Conservation (phyloP, 257 asterid genomes). For the Parsonsia alboflavescens region DNA sequence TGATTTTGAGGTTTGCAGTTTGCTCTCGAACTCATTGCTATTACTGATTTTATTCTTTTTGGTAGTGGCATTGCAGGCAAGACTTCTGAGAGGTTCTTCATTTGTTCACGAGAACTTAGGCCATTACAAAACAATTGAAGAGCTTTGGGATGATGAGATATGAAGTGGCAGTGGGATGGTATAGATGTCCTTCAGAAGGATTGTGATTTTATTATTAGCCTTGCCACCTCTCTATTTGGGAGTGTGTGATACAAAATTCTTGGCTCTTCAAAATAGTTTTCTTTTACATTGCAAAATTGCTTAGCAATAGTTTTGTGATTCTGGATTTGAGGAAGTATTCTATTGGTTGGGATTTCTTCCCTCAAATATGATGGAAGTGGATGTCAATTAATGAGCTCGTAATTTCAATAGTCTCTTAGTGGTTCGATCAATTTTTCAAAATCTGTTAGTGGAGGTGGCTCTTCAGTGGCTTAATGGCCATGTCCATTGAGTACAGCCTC, state of each 20-base stretch:
- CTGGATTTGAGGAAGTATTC: background rate
- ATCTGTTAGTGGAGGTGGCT: background rate
- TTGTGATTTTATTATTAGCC: background rate
- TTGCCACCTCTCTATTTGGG: background rate
- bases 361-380: background rate
- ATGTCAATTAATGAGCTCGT: background rate
- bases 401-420: background rate
- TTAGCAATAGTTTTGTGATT: background rate
- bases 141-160: conserved; percentile 87
- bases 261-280: background rate
- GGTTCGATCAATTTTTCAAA: background rate
- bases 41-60: background rate
- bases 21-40: background rate
- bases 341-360: background rate
- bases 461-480: background rate
- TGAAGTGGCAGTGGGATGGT: conserved; percentile 25
- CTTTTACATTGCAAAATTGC: background rate
- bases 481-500: too few relatives aligned
- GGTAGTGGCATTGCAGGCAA: conserved; percentile 46
- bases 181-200: background rate
- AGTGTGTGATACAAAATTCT: background rate
- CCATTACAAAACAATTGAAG: conserved; percentile 65
- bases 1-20: background rate
- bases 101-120: conserved; percentile 52
- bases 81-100: conserved; percentile 46